Conservation (phyloP, 257 asterid species). For the Cinchona pubescens region DNA sequence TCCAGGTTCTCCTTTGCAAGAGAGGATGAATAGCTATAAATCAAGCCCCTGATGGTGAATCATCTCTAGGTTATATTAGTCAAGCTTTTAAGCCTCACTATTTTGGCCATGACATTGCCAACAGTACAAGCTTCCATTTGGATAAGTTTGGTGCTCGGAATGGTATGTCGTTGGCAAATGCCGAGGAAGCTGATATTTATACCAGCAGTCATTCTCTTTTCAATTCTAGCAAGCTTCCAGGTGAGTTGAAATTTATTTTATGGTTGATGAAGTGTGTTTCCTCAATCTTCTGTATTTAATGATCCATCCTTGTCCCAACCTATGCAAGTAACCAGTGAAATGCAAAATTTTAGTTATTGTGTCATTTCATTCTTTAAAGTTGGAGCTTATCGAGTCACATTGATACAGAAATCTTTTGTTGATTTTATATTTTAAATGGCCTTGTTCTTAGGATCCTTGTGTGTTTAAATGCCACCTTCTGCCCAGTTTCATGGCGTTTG, state of each 20-base stretch:
- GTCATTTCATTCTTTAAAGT: not conserved
- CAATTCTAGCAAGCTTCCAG: slow-evolving; percentile 55
- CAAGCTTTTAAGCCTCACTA: slow-evolving; percentile 45
- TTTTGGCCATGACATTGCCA: slow-evolving; percentile 43
- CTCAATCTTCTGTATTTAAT: not conserved
- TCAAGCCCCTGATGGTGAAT: slow-evolving; percentile 41
- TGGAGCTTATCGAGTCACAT: not conserved
- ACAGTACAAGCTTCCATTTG: slow-evolving; percentile 39
- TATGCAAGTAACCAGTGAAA: not conserved
- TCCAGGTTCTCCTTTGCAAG: slow-evolving; percentile 96
- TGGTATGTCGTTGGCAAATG: slow-evolving; percentile 47
- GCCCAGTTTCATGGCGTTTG: not conserved
- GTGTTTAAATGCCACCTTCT: not conserved
- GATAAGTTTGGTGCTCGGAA: slow-evolving; percentile 46
- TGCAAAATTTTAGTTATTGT: not conserved
- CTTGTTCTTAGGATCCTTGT: not conserved
- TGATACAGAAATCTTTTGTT: not conserved
- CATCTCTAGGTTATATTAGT: slow-evolving; percentile 37
- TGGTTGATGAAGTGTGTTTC: not conserved
- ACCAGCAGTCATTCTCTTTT: slow-evolving; percentile 42
- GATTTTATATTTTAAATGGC: not conserved
- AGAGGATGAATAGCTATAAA: slow-evolving; percentile 54
- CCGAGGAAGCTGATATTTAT: slow-evolving; percentile 49
- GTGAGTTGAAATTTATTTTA: slow-evolving; percentile 36
- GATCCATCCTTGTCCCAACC: not conserved